Percentiles rank a stretch among this genome's conserved stretches.
These are phyloP conservation scores for Danielozyma ontarioensis DNA, from an alignment of 805 yeast genomes.

Conservation along the genomic window DNA sequence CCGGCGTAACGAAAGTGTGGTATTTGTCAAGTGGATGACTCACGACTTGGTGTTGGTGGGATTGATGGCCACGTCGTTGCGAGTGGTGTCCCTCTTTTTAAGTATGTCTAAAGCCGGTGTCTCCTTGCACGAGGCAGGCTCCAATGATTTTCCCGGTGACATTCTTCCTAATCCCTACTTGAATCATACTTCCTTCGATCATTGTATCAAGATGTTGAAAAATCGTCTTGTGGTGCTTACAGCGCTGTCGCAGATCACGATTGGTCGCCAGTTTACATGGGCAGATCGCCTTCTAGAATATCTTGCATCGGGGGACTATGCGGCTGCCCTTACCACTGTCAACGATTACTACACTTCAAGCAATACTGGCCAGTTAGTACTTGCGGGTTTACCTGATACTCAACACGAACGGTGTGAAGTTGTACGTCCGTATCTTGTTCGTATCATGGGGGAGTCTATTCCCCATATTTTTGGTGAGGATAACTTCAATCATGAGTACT, in stretches of 20 bases:
- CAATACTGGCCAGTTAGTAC: slow-evolving; percentile 43
- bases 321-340: slow-evolving; percentile 54
- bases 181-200: slow-evolving; percentile 5
- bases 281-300: slow-evolving; percentile 53
- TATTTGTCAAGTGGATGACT: slow-evolving; percentile 49
- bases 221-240: slow-evolving; percentile 17
- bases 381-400: slow-evolving; percentile 54
- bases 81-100: neutral
- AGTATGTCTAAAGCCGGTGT: neutral
- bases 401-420: slow-evolving; percentile 38
- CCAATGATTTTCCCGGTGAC: no score
- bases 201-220: slow-evolving; percentile 17
- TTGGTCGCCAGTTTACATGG: slow-evolving; percentile 66
- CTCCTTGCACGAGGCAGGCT: neutral
- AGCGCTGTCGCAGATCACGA: slow-evolving; percentile 36
- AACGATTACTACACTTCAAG: slow-evolving; percentile 42
- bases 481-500: slow-evolving; percentile 15
- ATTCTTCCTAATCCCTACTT: neutral
- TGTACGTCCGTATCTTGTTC: slow-evolving; percentile 50
- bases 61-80: neutral
- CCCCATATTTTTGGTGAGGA: slow-evolving; percentile 30
- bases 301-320: slow-evolving; percentile 45
- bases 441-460: slow-evolving; percentile 52
- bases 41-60: neutral
- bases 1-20: slow-evolving; percentile 21